Evolutionary conservation across 1,284 basidiomycete species (phyloP).

Genomic region (Cutaneotrichosporon daszewskae): DNA sequence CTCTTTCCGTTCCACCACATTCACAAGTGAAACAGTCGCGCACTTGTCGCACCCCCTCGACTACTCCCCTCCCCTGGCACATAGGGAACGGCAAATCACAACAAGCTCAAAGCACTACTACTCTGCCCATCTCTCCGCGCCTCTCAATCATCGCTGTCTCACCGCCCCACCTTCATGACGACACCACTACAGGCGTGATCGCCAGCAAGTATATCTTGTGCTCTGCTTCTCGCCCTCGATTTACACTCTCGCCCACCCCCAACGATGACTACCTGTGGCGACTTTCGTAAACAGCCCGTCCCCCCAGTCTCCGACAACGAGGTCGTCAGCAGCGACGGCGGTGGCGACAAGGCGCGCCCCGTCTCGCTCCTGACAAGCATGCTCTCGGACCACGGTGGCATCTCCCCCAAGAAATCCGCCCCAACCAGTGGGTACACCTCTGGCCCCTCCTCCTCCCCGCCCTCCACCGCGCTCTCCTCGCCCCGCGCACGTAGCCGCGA

Average conservation of each 20-base stretch:
- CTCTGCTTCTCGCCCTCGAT: not conserved
- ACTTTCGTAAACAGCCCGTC: constrained; percentile 16
- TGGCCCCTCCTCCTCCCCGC: constrained; percentile 18
- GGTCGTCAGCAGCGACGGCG: constrained; percentile 5
- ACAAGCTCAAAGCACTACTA: too few relatives aligned
- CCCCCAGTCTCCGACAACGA: constrained; percentile 11
- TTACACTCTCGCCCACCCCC: not conserved
- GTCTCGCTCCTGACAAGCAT: constrained; percentile 30
- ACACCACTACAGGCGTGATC: too few relatives aligned
- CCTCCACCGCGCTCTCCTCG: constrained; percentile 30
- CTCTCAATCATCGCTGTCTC: too few relatives aligned
- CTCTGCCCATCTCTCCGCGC: too few relatives aligned
- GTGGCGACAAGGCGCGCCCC: constrained; percentile 8
- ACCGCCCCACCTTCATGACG: too few relatives aligned
- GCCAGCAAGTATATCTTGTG: too few relatives aligned
- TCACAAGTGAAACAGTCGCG: too few relatives aligned
- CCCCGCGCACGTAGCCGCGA: constrained; percentile 14
- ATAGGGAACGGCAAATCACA: too few relatives aligned
- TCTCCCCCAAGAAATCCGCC: constrained; percentile 11
- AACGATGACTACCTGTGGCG: not conserved
- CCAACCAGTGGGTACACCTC: constrained; percentile 4
- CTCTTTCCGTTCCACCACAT: too few relatives aligned
- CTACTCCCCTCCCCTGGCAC: too few relatives aligned
- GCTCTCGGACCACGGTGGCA: constrained; percentile 12
- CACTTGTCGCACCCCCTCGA: too few relatives aligned